These are phyloP conservation scores for Gloeostereum incarnatum DNA, from an alignment of 768 basidiomycete species.

Conservation along the genomic window DNA sequence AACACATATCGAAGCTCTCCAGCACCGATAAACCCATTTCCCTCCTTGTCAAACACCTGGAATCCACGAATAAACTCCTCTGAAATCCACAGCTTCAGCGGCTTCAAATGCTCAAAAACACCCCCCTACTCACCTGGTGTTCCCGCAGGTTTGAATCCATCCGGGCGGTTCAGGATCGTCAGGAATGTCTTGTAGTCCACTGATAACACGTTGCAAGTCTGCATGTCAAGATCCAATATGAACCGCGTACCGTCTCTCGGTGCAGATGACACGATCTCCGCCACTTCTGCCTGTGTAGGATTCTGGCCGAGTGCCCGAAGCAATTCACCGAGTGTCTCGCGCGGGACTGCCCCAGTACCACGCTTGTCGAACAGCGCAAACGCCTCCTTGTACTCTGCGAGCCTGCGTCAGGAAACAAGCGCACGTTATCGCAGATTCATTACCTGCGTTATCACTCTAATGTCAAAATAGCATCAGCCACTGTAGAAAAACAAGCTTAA, in stretches of 20 bases:
- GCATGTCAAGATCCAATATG: no score
- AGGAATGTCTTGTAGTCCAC: conserved; percentile 94
- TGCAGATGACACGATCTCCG: conserved; percentile 62
- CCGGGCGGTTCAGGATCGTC: conserved; percentile 85
- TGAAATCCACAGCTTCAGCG: conserved; percentile 17
- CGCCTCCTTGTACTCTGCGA: conserved; percentile 97
- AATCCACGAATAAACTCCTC: conserved; percentile 99
- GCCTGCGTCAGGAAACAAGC: no score
- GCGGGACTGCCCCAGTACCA: conserved; percentile 83
- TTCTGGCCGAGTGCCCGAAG: conserved; percentile 94
- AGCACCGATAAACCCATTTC: conserved; percentile 85
- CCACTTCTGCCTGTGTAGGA: conserved; percentile 97
- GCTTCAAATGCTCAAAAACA: conserved; percentile 1
- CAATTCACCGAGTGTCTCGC: conserved; percentile 86
- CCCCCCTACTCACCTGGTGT: conserved; percentile 62
- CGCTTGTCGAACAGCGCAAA: conserved; percentile 98
- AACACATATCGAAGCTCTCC: conserved; percentile 90
- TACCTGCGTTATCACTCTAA: no score
- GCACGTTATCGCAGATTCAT: no score
- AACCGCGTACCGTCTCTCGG: conserved; percentile 60
- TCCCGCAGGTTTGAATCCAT: conserved; percentile 96
- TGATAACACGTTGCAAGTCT: conserved; percentile 20
- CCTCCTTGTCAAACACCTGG: conserved; percentile 97
- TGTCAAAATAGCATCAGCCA: no score
- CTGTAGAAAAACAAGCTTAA: no score